These are phyloP conservation scores for Neurospora sp. DNA, from an alignment of 495 filamentous ascomycete genomes.

Conservation along the genomic window DNA sequence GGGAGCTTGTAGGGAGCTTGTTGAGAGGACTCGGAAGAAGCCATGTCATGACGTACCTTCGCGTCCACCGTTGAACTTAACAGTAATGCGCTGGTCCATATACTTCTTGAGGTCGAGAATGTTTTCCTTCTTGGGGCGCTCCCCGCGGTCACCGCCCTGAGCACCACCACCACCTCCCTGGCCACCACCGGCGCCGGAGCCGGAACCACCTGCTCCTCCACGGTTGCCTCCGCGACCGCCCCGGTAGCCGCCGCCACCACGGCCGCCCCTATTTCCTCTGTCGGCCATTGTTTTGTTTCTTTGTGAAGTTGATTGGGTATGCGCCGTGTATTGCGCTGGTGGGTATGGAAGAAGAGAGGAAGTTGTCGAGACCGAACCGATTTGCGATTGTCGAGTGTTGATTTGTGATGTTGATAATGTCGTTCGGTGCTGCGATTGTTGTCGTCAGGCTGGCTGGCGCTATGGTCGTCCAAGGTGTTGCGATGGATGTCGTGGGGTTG, in stretches of 20 bases:
- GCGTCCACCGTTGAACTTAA: constrained; percentile 92
- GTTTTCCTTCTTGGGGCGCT: constrained; percentile 92
- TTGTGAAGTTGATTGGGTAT: background rate
- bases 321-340: background rate
- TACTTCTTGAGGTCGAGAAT: constrained; percentile 93
- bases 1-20: background rate
- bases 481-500: background rate
- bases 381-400: background rate
- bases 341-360: background rate
- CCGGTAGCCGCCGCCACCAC: constrained; percentile 41
- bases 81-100: constrained; percentile 87
- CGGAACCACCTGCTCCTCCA: constrained; percentile 23
- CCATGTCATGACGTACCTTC: constrained; percentile 53
- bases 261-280: constrained; percentile 34
- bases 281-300: constrained; percentile 47
- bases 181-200: constrained; percentile 31
- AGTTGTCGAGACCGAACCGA: background rate
- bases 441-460: background rate
- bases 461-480: background rate
- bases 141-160: constrained; percentile 31
- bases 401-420: background rate
- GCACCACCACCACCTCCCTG: constrained; percentile 14
- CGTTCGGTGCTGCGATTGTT: background rate
- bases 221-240: constrained; percentile 28
- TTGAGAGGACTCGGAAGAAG: background rate